Evolutionary conservation across 1,284 basidiomycete genomes (phyloP), one percentile per base, ranked within the genome.

Genomic region (Austroboletus rostrupii): DNA sequence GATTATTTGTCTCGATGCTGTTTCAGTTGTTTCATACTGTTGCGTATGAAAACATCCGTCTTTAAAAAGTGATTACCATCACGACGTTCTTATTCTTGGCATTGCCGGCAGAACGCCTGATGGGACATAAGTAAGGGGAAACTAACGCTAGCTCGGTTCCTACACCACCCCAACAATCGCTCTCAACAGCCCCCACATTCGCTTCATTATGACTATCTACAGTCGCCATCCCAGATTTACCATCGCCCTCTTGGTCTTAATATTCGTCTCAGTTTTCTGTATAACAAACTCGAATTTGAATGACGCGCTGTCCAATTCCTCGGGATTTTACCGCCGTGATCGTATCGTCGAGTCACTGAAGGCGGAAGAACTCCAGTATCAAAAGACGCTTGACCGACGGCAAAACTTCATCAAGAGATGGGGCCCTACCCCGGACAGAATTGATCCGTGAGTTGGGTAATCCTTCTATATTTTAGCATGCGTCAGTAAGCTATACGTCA

Each of bases 191-290:
- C 39, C 45, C 39, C 26, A 48, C 52, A 5, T 21, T 58, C 53
- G 1, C 57, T 54, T 41, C 40, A 14, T 42, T 49, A 66, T 66
- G 64, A 29, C 57, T 38, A 54, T 69, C 19, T 61, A 59, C 52
- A 51, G 40, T 19, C 67, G 62, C 32, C 66, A 69, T 40, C 64
- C 67, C 2, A 57, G 64, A 17, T 68, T 66, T 47, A 67, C 59
- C 7, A 64, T 68, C 12, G 45, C 59, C 31, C 54, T 66, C 20
- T 46, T 69, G 5, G 37, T 62, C 26, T 21, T 68, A 9, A 40
- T 66, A 38, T 62, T 66, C 46, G 21, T 66, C 9, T 62, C 57
- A 6, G 26, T 69, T 5, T 46, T 66, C 39, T 52, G 68, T 17
- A 67, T 68, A 32, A 49, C 53, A 31, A 61, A 63, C 43, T 63